Base-by-base conservation (phyloP, 1,139 yeast genomes). In the Meyerozyma athensensis region DNA sequence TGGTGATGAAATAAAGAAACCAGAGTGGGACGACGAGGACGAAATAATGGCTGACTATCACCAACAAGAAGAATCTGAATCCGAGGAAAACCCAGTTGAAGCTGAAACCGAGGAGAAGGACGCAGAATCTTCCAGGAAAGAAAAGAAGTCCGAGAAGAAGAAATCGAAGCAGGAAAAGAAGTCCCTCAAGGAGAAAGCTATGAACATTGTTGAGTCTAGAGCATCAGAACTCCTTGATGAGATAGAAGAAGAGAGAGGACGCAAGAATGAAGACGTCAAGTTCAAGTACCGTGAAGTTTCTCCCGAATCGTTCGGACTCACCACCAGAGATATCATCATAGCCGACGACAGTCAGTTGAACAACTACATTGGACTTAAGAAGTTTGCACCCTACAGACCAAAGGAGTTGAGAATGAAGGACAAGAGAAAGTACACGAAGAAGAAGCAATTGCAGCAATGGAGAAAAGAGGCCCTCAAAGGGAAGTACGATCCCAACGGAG, bases 211-310 rank as follows among this genome's bases (percentile, higher is more conserved):
- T 10, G 75, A 70, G 32, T 61, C 72, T 26, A 65, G 64, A 41
- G 53, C 63, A 3, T 42, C 53, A 20, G 59, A 52, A 38, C 57
- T 81, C 33, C 74, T 79, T 21, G 86, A 82, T 42, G 82, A 84
- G 38, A 77, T 77, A 21, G 80, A 76, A 42, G 82, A 82, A 48
- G 86, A 79, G 52, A 68, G 81, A 53, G 77, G 71, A 30, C 73
- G 83, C 18, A 59, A 35, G 49, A 64, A 64, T 12, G 72, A 63
- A 19, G 73, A 66, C 14, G 49, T 76, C 34, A 74, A 70, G 41
- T 92, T 92, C 72, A 81, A 80, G 52, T 94, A 94, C 58, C 77
- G 97, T 50, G 96, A 89, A 51, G 97, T 92, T 3, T 89, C 96
- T 0, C 97, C 99, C 3, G 98, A 94, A 53, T 65, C 90, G 8